A percentile compares a stretch with the other conserved stretches of the same genome.
Evolutionary conservation across 2,329 filamentous ascomycete species (phyloP).

Genomic region (Fusarium continuum): DNA sequence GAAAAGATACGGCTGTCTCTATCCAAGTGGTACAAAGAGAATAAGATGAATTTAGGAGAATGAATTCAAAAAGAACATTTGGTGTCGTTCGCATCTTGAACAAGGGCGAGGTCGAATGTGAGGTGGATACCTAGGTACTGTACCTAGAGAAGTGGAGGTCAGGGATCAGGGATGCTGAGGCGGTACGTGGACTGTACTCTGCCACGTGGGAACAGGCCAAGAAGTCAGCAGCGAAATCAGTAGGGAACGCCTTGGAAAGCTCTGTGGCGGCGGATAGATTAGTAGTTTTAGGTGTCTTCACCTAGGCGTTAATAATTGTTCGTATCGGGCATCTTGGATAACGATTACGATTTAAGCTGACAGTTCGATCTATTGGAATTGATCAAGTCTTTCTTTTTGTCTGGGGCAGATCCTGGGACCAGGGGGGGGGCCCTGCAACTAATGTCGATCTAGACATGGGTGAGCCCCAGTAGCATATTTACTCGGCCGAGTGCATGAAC

Average conservation of each 20-base stretch:
- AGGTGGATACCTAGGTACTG: no score
- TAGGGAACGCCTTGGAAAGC: not conserved
- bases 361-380: not conserved
- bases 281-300: not conserved
- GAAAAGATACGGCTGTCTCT: no score
- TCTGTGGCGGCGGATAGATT: not conserved
- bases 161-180: not conserved
- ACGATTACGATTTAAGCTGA: not conserved
- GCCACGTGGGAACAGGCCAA: not conserved
- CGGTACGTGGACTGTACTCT: not conserved
- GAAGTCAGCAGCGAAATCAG: not conserved
- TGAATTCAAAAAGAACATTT: not conserved
- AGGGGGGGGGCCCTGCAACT: not conserved
- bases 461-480: not conserved
- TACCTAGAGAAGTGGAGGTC: not conserved
- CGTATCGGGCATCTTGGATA: not conserved
- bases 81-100: not conserved
- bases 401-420: not conserved
- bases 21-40: no score
- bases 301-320: not conserved
- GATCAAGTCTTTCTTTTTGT: not conserved
- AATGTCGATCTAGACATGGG: conserved; percentile 4
- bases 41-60: no score
- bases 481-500: not conserved
- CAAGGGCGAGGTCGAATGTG: not conserved